phyloP scores from a whole-genome alignment of 768 basidiomycete genomes.

The Tricholoma saponaceum region DNA sequence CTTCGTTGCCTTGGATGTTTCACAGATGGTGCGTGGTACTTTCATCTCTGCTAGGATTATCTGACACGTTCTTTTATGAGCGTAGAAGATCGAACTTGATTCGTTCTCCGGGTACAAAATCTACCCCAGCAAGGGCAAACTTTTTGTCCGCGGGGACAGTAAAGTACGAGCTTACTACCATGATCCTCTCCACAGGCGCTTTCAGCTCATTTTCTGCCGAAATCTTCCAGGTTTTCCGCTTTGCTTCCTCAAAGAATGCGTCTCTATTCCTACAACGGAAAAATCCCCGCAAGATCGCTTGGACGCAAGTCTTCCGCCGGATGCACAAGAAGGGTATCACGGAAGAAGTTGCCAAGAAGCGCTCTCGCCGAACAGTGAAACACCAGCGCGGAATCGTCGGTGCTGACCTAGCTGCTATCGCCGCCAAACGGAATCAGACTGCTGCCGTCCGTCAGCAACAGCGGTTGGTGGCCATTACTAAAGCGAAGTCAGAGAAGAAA shows the following conservation, averaged over 20 bases:
- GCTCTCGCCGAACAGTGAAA: conserved; percentile 94
- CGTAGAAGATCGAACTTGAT: conserved; percentile 96
- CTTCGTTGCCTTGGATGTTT: conserved; percentile 5
- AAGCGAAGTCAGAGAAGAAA: conserved; percentile 97
- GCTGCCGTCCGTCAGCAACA: conserved; percentile 77
- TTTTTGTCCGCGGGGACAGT: conserved; percentile 94
- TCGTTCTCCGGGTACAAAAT: conserved; percentile 96
- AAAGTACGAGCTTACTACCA: conserved; percentile 54
- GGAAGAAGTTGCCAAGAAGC: conserved; percentile 99
- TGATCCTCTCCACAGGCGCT: neutral
- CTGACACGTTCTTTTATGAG: conserved; percentile 24
- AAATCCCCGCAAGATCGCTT: conserved; percentile 99
- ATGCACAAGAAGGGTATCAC: conserved; percentile 99
- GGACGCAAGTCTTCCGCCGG: conserved; percentile 91
- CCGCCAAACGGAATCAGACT: conserved; percentile 91
- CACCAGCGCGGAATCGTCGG: conserved; percentile 98
- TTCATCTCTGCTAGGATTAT: neutral
- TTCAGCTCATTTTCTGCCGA: neutral
- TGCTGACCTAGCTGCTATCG: conserved; percentile 88
- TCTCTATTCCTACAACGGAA: conserved; percentile 99
- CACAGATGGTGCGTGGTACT: conserved; percentile 37
- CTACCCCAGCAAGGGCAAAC: conserved; percentile 96
- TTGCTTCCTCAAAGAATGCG: conserved; percentile 86
- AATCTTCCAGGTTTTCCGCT: conserved; percentile 81
- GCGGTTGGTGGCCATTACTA: conserved; percentile 81